These are phyloP conservation scores for Prosopis cineraria DNA, from an alignment of 306 rosid species.

Conservation along the genomic window DNA sequence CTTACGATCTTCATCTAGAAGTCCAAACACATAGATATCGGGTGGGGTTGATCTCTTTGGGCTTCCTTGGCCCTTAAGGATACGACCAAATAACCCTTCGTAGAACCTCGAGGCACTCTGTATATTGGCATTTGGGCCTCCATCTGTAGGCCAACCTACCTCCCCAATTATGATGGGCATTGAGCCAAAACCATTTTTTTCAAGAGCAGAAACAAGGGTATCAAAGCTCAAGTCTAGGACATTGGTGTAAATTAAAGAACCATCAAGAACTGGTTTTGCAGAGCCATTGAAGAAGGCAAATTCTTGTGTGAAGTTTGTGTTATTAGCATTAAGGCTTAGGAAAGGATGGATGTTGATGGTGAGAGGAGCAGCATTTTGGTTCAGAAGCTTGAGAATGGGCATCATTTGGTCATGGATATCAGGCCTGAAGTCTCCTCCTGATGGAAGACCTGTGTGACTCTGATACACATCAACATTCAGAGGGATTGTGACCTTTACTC, in stretches of 20 bases:
- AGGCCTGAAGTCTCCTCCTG: conserved; percentile 79
- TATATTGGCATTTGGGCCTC: conserved; percentile 62
- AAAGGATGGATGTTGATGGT: conserved; percentile 93
- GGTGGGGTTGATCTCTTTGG: conserved; percentile 70
- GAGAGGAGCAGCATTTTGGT: conserved; percentile 59
- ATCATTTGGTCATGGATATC: conserved; percentile 69
- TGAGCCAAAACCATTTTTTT: conserved; percentile 71
- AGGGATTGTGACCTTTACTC: conserved; percentile 87
- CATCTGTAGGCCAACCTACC: conserved; percentile 97
- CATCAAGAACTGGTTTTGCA: conserved; percentile 80
- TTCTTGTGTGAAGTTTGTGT: conserved; percentile 85
- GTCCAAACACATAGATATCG: conserved; percentile 70
- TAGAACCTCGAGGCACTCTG: conserved; percentile 69
- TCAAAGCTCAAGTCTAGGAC: conserved; percentile 91
- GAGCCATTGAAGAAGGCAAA: conserved; percentile 82
- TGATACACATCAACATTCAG: conserved; percentile 92
- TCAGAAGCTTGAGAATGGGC: conserved; percentile 70
- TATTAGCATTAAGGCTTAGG: conserved; percentile 91
- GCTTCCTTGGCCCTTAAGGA: conserved; percentile 58
- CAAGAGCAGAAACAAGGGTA: conserved; percentile 82
- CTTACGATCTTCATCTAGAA: conserved; percentile 86
- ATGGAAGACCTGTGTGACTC: conserved; percentile 67
- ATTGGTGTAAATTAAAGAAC: conserved; percentile 75
- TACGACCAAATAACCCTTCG: conserved; percentile 68
- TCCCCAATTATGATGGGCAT: conserved; percentile 86